Conservation (phyloP, 1,284 basidiomycete species). For the Coniferiporia weirii region DNA sequence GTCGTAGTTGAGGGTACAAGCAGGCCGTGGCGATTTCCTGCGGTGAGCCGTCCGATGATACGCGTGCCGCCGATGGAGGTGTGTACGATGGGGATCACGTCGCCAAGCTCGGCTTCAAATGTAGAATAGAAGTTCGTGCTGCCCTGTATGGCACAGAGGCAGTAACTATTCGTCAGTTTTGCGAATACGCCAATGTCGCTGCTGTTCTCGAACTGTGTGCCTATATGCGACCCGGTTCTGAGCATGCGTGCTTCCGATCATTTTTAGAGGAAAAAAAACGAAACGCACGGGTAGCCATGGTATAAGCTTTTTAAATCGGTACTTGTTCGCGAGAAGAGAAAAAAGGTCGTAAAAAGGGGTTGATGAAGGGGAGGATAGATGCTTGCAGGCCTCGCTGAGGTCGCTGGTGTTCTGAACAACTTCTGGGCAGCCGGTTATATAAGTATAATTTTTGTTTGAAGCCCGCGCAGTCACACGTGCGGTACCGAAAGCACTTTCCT, state of each 20-base stretch:
- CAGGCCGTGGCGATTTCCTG: conserved; percentile 93
- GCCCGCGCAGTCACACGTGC: too few species aligned
- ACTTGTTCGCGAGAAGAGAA: neutral
- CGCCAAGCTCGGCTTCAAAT: conserved; percentile 91
- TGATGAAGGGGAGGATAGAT: neutral
- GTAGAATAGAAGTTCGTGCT: conserved; percentile 98
- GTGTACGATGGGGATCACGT: conserved; percentile 95
- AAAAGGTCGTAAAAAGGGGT: neutral
- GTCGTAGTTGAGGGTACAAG: conserved; percentile 95
- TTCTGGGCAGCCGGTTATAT: too few species aligned
- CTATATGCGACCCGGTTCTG: conserved; percentile 34
- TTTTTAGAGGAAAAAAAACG: neutral
- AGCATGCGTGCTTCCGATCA: neutral
- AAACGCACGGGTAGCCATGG: conserved; percentile 64
- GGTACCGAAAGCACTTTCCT: too few species aligned
- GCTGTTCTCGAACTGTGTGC: conserved; percentile 94
- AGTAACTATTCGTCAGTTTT: conserved; percentile 96
- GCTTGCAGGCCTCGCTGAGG: too few species aligned
- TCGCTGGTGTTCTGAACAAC: too few species aligned
- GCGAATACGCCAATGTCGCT: conserved; percentile 94
- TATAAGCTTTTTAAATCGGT: neutral
- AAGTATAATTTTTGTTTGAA: too few species aligned
- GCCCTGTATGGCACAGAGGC: conserved; percentile 87
- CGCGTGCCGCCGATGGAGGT: conserved; percentile 94
- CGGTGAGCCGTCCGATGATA: conserved; percentile 90